Evolutionary conservation across 192 early-diverging fungal genomes (phyloP), one percentile per base, ranked within the genome.

Genomic region (Rhizophagus sp.): DNA sequence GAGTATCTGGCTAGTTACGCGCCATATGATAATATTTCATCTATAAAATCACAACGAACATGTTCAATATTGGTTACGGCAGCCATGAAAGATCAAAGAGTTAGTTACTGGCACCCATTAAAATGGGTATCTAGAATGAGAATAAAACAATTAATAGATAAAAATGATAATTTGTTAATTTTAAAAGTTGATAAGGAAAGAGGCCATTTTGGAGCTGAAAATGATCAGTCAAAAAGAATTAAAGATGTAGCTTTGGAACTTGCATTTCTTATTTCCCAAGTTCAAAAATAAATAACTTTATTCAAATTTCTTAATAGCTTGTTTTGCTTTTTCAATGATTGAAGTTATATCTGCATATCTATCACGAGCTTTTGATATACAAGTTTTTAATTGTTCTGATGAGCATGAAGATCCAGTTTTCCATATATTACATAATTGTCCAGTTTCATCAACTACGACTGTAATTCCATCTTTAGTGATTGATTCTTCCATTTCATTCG

Each of bases 61-160:
- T 39, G 47, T 12, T 89, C 93, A 13, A 85, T 96, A 27, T 83
- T 95, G 80, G 91, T 95, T 17, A 91, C 91, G 3, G 94, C 88
- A 33, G 96, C 95, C 6, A 86, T 95, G 52, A 88, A 88, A 52
- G 97, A 98, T 80, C 90, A 91, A 73, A 84, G 97, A 0, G 97
- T 98, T 3, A 86, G 89, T 30, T 92, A 89, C 57, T 96, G 91
- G 84, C 95, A 98, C 77, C 93, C 95, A 1, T 79, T 94, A n/a
- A 97, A 98, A 81, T 98, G 89, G 84, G 92, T 97, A 41, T 94
- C 97, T 11, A 87, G 93, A 13, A 69, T 97, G 49, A 86, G 81
- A 34, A 80, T 72, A 1, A 79, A 83, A 13, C 64, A 82, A 49
- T 34, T 39, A 9, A 47, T 78, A 47, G 82, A 83, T 22, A 77